Base-by-base conservation (phyloP, 169 alveolate species). In the Eimeria necatrix region DNA sequence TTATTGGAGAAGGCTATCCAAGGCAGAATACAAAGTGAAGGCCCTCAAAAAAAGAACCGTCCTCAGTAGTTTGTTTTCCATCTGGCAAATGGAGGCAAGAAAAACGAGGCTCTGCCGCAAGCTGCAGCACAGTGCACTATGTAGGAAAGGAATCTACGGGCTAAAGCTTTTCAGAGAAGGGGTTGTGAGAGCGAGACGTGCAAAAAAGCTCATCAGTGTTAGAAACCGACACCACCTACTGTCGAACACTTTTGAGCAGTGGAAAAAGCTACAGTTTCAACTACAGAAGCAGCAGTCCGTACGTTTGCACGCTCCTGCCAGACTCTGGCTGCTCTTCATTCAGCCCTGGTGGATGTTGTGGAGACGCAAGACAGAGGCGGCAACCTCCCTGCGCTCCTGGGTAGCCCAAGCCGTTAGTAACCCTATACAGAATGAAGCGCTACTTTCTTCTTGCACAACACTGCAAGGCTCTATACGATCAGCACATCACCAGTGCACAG, bases 331-430 rank as follows among this genome's bases (percentile, higher is more conserved):
- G 53, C 60, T 56, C 53, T 46, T 52, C 26, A 20, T 80, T 24
- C 92, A 84, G 7, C 20, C 56, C 6, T 84, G 92, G 60, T 84
- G 92, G 92, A 59, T 12, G n/a, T 12, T 84, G 26, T 84, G 92
- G 92, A 49, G 61, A 85, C 92, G 80, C 51, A 85, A 60, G 92
- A 46, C 92, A 85, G 61, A 53, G 73, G 49, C 92, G 7, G 92
- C 92, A 49, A 53, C 26, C 0, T 49, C 80, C 10, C 92, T 85
- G 18, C 92, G 92, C 92, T 78, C 60, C 49, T 85, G 92, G 92
- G 92, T 85, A 60, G 61, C 61, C 41, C 64, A 85, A 60, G 92
- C 92, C 46, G 73, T 85, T 60, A 78, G 80, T 5, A 85, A 60
- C 52, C 92, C 92, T 10, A 20, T 41, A 26, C 46, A 32, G 4